A percentile compares a stretch with the other conserved stretches of the same genome.
Conservation (phyloP, 345 rosid species). For the Eucalyptus rudis region DNA sequence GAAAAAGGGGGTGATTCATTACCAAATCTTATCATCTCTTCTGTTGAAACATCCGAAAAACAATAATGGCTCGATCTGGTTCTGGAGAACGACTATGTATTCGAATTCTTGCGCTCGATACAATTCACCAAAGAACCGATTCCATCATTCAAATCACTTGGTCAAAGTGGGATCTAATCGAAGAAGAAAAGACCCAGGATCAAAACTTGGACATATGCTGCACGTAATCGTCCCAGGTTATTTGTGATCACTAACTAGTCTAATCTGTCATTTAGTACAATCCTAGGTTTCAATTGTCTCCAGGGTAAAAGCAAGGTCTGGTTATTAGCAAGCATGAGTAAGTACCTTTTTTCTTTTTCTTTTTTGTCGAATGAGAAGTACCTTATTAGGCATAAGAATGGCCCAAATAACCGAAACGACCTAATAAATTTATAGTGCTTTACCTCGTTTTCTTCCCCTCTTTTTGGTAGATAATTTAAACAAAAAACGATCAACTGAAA, state of each 20-base stretch:
- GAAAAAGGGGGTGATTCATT: background rate
- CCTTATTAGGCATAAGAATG: background rate
- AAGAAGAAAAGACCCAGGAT: background rate
- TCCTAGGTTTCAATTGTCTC: background rate
- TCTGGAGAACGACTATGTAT: background rate
- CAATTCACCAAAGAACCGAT: background rate
- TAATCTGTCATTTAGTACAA: background rate
- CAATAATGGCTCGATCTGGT: background rate
- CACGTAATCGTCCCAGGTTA: background rate
- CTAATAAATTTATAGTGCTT: background rate
- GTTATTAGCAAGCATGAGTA: background rate
- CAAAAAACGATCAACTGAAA: background rate
- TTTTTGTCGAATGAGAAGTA: background rate
- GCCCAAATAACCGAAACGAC: background rate
- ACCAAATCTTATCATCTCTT: background rate
- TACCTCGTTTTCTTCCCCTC: background rate
- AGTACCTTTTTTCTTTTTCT: too few species aligned
- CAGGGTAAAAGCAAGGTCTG: background rate
- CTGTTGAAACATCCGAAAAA: background rate
- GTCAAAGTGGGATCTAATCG: background rate
- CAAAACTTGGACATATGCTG: background rate
- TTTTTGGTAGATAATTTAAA: background rate
- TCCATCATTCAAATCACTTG: background rate
- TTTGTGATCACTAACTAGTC: background rate
- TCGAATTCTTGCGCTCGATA: background rate